Base-by-base conservation (phyloP, 257 asterid genomes). In the Lycium barbarum region DNA sequence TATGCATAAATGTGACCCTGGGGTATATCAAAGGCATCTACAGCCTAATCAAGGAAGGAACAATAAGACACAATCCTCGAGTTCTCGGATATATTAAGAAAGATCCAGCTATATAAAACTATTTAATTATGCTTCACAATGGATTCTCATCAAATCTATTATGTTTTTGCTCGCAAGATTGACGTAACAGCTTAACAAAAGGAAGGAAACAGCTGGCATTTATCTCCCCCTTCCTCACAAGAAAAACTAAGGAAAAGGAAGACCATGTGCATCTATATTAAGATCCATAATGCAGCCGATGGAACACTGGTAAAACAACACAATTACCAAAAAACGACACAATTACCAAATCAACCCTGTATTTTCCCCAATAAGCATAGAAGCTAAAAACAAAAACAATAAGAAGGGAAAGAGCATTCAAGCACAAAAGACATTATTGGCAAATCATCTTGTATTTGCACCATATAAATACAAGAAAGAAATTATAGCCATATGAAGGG, bases 401-500 rank as follows among this genome's bases (percentile, higher is more conserved):
- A 67, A 1, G 49, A 35, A 66, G 2, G 17, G 74, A 35, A 67
- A 15, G 18, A 12, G 10, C 40, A 35, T 66, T 12, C 18, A 9
- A 9, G 7, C 40, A 35, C 20, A 35, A 35, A 66, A 6, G 11
- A 35, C 74, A 35, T 33, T 5, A 33, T 67, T 67, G 47, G 45
- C 74, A 67, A 67, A 67, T 67, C 47, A 67, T 67, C 47, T 67
- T 74, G 38, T 74, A 49, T 22, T 26, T 38, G 26, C 33, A 70
- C 33, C 79, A 70, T n/a, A n/a, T n/a, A 72, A 40, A 53, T 17
- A 53, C 9, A 53, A 26, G 17, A 26, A 54, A 55, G 8, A 53
- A 85, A 36, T 11, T 65, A 40, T 58, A 79, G 79, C 15, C 35
- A 40, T 62, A 18, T 22, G 61, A 67, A 59, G 86, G 82, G 7